phyloP scores from a whole-genome alignment of 176 grass and related monocot genomes.

The Hyparrhenia diplandra region DNA sequence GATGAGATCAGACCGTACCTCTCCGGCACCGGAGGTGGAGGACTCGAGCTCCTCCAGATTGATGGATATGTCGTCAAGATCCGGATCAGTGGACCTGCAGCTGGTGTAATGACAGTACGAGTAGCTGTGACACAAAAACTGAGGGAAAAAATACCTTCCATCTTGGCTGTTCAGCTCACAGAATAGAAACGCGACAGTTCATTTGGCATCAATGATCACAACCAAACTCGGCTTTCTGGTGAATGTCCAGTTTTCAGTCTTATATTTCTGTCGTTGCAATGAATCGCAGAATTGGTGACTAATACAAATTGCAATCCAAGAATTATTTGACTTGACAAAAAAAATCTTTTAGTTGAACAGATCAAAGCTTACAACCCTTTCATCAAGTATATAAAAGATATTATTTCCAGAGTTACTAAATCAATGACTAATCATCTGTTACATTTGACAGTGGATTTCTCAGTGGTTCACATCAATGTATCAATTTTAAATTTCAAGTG shows the following conservation, averaged over 20 bases:
- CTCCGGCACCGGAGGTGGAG: conserved; percentile 79
- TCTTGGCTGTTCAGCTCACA: conserved; percentile 79
- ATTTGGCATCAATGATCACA: neutral
- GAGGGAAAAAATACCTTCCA: conserved; percentile 93
- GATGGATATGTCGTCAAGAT: conserved; percentile 67
- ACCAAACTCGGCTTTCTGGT: neutral
- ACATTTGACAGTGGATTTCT: neutral
- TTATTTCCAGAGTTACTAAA: neutral
- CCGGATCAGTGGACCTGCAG: conserved; percentile 71
- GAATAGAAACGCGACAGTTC: conserved; percentile 43
- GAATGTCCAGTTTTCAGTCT: neutral
- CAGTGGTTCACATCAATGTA: neutral
- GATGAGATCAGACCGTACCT: conserved; percentile 98
- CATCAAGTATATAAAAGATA: too few relatives aligned
- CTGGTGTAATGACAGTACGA: conserved; percentile 88
- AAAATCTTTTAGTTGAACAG: neutral
- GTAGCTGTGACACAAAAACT: conserved; percentile 89
- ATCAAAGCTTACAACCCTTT: neutral
- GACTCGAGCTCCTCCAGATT: conserved; percentile 70
- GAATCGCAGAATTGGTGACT: neutral
- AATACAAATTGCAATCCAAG: neutral
- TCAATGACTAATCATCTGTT: neutral
- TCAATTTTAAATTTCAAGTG: neutral
- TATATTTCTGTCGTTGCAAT: neutral
- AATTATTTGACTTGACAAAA: neutral